phyloP scores from a whole-genome alignment of 1,139 yeast species.

The Magnusiomyces fungicola region DNA sequence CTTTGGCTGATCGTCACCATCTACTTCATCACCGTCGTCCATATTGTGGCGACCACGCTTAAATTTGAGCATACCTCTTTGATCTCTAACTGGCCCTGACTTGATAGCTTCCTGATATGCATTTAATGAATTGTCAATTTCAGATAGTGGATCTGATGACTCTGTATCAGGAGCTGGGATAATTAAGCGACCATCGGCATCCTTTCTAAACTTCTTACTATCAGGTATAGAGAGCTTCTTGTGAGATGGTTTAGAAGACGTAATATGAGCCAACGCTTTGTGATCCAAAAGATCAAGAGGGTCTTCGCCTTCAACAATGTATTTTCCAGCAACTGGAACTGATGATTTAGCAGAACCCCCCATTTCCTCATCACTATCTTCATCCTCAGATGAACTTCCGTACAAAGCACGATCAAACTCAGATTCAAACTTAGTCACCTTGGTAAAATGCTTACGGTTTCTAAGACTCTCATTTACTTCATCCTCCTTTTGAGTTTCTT shows the following conservation, averaged over 20 bases:
- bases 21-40: slow-evolving; percentile 40
- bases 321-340: slow-evolving; percentile 33
- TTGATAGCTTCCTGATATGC: slow-evolving; percentile 92
- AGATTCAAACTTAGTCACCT: slow-evolving; percentile 47
- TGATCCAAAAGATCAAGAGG: slow-evolving; percentile 88
- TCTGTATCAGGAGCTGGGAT: slow-evolving; percentile 30
- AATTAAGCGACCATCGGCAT: slow-evolving; percentile 37
- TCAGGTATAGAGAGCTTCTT: slow-evolving; percentile 29
- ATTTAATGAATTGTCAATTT: slow-evolving; percentile 56
- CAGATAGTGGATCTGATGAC: slow-evolving; percentile 48
- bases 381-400: slow-evolving; percentile 35
- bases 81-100: slow-evolving; percentile 90
- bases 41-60: slow-evolving; percentile 52
- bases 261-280: slow-evolving; percentile 75
- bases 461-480: slow-evolving; percentile 10
- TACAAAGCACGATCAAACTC: slow-evolving; percentile 79
- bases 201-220: slow-evolving; percentile 44
- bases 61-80: slow-evolving; percentile 81
- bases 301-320: slow-evolving; percentile 70
- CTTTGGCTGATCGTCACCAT: slow-evolving; percentile 15
- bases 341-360: slow-evolving; percentile 31
- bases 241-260: slow-evolving; percentile 69
- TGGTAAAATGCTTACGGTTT: slow-evolving; percentile 14
- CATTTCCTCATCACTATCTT: slow-evolving; percentile 36
- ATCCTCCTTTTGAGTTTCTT: slow-evolving; percentile 31